A percentile compares a stretch with the other conserved stretches of the same genome.
Evolutionary conservation across 192 early-diverging fungal species (phyloP).

Genomic region (Jimgerdemannia lactiflua): DNA sequence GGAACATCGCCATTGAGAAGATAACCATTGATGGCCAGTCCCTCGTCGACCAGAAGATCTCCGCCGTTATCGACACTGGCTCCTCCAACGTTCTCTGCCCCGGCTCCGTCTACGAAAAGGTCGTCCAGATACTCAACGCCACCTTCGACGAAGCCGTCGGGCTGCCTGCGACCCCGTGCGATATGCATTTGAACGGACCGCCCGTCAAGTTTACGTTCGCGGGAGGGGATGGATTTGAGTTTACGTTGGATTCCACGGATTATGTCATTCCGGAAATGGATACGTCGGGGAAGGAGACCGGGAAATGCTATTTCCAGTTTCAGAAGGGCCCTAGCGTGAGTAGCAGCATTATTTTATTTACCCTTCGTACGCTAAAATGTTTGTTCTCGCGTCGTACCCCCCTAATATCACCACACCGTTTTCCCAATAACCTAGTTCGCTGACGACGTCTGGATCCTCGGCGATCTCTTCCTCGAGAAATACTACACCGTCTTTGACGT

Average conservation of each 20-base stretch:
- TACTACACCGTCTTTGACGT: slow-evolving; percentile 63
- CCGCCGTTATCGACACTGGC: neutral
- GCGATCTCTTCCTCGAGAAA: slow-evolving; percentile 67
- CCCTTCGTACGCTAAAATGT: no score
- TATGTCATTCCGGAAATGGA: neutral
- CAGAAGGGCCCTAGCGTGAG: neutral
- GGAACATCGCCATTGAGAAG: neutral
- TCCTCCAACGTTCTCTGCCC: neutral
- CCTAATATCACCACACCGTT: no score
- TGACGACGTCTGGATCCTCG: slow-evolving; percentile 44
- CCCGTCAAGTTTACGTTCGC: neutral
- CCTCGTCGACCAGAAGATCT: neutral
- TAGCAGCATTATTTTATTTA: neutral
- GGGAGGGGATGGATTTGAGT: neutral
- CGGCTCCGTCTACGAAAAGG: neutral
- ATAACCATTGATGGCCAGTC: neutral
- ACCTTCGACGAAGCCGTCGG: neutral
- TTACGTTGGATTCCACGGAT: neutral
- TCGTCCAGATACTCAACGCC: neutral
- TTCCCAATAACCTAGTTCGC: no score
- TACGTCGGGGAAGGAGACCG: neutral
- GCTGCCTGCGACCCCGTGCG: neutral
- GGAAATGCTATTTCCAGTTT: neutral
- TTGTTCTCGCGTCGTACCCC: no score
- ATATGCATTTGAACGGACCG: neutral